Conservation (phyloP, 1,284 basidiomycete genomes). For the Coriolopsis trogii region DNA sequence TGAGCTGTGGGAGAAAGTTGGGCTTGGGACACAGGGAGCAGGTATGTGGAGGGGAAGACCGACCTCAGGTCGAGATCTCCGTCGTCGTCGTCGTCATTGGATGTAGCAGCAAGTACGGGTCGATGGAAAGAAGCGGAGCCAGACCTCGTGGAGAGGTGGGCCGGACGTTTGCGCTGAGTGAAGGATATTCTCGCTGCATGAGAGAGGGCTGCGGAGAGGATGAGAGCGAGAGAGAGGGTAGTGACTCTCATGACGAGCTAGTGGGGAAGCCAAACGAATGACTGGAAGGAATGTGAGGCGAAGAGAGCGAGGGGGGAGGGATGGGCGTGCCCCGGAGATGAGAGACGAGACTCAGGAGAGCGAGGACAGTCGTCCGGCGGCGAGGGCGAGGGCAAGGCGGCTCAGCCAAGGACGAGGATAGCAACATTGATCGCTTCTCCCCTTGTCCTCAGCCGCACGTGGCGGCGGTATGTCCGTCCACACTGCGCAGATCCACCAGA, state of each 20-base stretch:
- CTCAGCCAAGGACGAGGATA: no score
- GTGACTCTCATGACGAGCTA: conserved; percentile 30
- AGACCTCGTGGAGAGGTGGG: conserved; percentile 24
- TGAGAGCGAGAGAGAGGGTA: conserved; percentile 26
- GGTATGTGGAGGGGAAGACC: not conserved
- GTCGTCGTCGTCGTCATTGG: conserved; percentile 25
- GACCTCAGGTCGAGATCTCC: conserved; percentile 35
- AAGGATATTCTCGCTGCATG: conserved; percentile 35
- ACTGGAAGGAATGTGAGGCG: conserved; percentile 24
- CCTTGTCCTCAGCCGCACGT: conserved; percentile 7
- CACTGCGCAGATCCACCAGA: not conserved
- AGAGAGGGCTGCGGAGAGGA: conserved; percentile 31
- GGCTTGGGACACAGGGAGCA: not conserved
- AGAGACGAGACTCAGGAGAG: not conserved
- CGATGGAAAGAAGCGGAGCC: conserved; percentile 23
- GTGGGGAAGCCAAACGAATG: conserved; percentile 25
- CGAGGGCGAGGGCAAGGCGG: no score
- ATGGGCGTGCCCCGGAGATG: conserved; percentile 4
- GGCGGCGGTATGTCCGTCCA: conserved; percentile 1
- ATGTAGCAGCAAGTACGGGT: conserved; percentile 29
- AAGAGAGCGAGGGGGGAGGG: conserved; percentile 16
- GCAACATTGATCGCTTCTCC: conserved; percentile 12
- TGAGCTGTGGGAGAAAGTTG: conserved; percentile 44
- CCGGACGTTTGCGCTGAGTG: conserved; percentile 26
- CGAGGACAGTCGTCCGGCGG: not conserved